A percentile compares a stretch with the other conserved stretches of the same genome.
Evolutionary conservation across 257 asterid species (phyloP).

Genomic region (Solanum commersonii): DNA sequence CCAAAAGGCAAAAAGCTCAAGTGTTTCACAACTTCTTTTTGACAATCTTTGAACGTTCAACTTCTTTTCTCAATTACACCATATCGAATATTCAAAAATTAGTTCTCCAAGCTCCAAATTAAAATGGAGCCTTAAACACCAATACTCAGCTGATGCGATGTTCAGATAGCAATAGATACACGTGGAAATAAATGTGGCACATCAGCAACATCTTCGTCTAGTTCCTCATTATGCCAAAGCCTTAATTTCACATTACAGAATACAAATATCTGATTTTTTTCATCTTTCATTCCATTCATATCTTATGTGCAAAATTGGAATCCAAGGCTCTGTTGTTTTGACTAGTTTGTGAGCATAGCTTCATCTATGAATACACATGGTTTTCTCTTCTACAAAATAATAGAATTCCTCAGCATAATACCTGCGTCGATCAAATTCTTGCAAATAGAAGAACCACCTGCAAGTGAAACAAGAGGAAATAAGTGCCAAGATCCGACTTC

Average conservation of each 20-base stretch:
- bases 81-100: not conserved
- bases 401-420: not conserved
- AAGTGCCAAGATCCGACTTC: not conserved
- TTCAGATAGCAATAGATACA: not conserved
- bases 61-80: not conserved
- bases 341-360: not conserved
- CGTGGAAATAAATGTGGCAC: not conserved
- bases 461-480: not conserved
- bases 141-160: not conserved
- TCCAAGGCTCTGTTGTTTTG: not conserved
- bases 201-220: not conserved
- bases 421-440: not conserved
- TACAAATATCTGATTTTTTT: not conserved
- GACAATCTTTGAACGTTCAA: not conserved
- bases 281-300: not conserved
- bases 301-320: not conserved
- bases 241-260: not conserved
- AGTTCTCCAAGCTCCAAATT: not conserved
- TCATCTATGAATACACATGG: not conserved
- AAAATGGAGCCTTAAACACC: not conserved
- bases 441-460: not conserved
- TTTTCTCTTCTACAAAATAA: not conserved
- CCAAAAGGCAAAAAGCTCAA: not conserved
- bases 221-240: not conserved
- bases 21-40: not conserved